Conservation (phyloP, 768 basidiomycete genomes). For the Leccinum disarticulatum region DNA sequence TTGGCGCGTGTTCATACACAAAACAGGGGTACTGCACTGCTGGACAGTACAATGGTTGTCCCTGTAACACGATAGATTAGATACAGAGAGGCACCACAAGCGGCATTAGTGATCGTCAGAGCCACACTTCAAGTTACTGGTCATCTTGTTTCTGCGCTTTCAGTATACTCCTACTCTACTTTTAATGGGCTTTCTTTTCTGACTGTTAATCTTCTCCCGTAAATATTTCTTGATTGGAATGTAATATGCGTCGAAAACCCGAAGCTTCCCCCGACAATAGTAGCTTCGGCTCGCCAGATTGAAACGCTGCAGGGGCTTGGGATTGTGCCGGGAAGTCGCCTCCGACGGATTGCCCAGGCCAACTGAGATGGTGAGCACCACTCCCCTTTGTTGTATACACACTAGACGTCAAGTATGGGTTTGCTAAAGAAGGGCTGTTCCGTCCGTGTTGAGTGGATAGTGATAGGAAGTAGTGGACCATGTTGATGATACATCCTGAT, state of each 20-base stretch:
- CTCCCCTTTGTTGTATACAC: no score
- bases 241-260: no score
- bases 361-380: no score
- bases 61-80: not conserved
- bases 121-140: not conserved
- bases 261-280: no score
- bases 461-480: no score
- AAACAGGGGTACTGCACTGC: not conserved
- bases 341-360: not conserved
- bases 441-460: no score
- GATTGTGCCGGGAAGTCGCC: not conserved
- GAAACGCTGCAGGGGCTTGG: no score
- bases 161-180: not conserved
- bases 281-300: no score
- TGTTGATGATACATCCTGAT: no score
- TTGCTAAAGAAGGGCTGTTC: not conserved
- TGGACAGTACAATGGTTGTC: not conserved
- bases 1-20: not conserved
- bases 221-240: no score
- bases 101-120: not conserved
- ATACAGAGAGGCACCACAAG: no score
- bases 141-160: not conserved
- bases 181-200: not conserved
- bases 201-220: not conserved
- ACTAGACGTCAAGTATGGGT: not conserved